Base-by-base conservation (phyloP, 225 moss, liverwort and hornwort genomes). In the Neckera pumila region DNA sequence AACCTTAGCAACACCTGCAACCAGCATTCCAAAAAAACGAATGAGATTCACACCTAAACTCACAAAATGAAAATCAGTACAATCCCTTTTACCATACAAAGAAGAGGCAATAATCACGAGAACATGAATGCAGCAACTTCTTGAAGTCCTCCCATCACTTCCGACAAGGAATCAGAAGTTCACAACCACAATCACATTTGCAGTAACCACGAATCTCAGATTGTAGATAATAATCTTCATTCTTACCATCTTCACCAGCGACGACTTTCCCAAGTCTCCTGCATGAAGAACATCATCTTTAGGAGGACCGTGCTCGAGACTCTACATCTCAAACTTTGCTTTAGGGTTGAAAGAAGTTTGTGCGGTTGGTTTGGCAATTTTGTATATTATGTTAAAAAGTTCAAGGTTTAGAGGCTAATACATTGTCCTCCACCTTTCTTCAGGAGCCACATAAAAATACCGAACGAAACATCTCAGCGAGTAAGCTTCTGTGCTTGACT, bases 201-300 rank as follows among this genome's bases (percentile, higher is more conserved):
- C n/a, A 63, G 40, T 12, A 58, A 17, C 27, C 12, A 81, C 17
- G 47, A 64, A 81, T 69, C 60, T 73, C 61, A 36, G 67, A 75
- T 59, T 61, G 67, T 5, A 75, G 36, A 72, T 11, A 80, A 25
- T 25, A 84, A 60, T 30, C 34, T 73, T 78, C n/a, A 15, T 59
- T 38, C 71, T 86, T 92, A 92, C 95, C 95, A 77, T 95, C 92
- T 9, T 88, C 91, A 43, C 91, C 92, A 65, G 93, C 93, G 49
- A 91, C 88, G 67, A 93, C 77, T 95, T 95, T 71, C 95, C 95
- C 78, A 95, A 73, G 77, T 95, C 95, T 77, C 95, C 95, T 59
- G 95, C 95, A 88, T 95, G 95, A 73, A 95, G 95, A 73, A 88
- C 23, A 74, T 90, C 76, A 84, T 96, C 95, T 87, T 93, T 90